Conservation (phyloP, 345 rosid genomes). For the Mallotus nudiflorus region DNA sequence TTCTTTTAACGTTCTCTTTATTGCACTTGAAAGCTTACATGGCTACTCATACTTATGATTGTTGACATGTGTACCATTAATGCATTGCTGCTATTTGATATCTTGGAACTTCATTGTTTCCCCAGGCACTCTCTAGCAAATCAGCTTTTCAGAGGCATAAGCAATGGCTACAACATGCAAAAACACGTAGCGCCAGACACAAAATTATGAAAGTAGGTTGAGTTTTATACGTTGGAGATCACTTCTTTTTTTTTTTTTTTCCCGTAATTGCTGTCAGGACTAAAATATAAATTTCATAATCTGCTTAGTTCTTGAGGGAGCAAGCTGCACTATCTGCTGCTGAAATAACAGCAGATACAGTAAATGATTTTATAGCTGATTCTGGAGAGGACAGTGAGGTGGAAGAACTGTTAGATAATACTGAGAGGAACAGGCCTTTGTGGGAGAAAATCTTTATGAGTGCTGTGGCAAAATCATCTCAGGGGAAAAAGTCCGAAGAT, state of each 20-base stretch:
- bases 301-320: constrained; percentile 79
- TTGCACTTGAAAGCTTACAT: background rate
- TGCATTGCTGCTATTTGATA: background rate
- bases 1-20: background rate
- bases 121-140: constrained; percentile 88
- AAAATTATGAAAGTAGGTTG: constrained; percentile 83
- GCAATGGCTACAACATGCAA: constrained; percentile 91
- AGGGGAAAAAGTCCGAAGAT: constrained; percentile 35
- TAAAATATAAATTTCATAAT: constrained; percentile 23
- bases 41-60: background rate
- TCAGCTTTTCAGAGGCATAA: constrained; percentile 87
- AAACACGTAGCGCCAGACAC: constrained; percentile 93
- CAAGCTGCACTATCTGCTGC: constrained; percentile 83
- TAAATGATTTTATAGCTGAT: constrained; percentile 69
- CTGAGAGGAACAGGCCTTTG: constrained; percentile 47
- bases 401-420: constrained; percentile 52
- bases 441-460: constrained; percentile 69
- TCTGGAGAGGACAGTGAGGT: constrained; percentile 64
- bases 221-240: background rate
- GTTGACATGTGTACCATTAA: background rate
- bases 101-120: constrained; percentile 7
- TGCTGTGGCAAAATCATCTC: constrained; percentile 49
- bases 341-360: constrained; percentile 72
- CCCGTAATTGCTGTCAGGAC: background rate
- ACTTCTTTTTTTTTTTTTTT: background rate